Percentiles rank a stretch among this genome's conserved stretches.
phyloP scores from a whole-genome alignment of 2,329 filamentous ascomycete genomes.

The Simplicillium sp. region DNA sequence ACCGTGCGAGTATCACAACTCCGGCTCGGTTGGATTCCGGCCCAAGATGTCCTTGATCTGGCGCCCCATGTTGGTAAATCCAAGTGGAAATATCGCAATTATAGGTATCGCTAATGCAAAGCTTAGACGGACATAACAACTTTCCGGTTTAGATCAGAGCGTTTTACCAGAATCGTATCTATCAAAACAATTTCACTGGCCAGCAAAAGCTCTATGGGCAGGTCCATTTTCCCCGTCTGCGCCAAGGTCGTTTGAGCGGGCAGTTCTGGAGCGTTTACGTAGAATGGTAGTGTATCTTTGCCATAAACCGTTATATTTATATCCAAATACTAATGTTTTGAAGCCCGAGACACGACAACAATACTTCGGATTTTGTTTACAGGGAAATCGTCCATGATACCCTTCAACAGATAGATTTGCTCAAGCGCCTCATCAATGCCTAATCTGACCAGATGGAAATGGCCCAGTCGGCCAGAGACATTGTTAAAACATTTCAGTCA shows the following conservation, averaged over 20 bases:
- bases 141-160: too few relatives aligned
- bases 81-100: too few relatives aligned
- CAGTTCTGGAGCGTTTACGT: background rate
- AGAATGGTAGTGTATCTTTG: background rate
- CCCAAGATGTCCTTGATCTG: too few relatives aligned
- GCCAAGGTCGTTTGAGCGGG: background rate
- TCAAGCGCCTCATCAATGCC: background rate
- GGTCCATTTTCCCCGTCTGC: background rate
- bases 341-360: background rate
- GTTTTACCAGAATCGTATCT: too few relatives aligned
- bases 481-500: slow-evolving; percentile 42
- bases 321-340: background rate
- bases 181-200: too few relatives aligned
- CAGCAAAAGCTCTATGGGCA: too few relatives aligned
- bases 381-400: background rate
- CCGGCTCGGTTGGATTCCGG: too few relatives aligned
- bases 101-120: too few relatives aligned
- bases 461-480: background rate
- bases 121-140: too few relatives aligned
- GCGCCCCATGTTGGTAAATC: too few relatives aligned
- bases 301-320: background rate
- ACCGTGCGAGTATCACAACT: too few relatives aligned
- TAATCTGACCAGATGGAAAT: background rate
- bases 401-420: background rate
- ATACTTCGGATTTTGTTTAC: background rate